Evolutionary conservation across 176 grass and related monocot species (phyloP).

Genomic region (Phoenix dactylifera): DNA sequence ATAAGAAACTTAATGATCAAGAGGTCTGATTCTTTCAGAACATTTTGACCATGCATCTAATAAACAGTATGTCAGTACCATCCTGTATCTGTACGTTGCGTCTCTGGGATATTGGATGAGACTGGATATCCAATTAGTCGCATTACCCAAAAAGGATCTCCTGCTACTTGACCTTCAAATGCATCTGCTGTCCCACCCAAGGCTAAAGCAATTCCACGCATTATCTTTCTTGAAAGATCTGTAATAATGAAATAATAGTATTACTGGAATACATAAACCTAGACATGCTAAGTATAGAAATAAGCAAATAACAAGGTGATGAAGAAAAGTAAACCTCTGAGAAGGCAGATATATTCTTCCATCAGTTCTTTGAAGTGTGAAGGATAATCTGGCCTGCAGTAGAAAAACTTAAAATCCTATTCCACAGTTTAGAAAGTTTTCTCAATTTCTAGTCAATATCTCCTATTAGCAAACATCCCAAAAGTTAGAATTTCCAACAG

Average conservation of each 20-base stretch:
- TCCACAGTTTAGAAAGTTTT: not conserved
- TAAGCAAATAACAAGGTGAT: slow-evolving; percentile 2
- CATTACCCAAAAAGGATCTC: slow-evolving; percentile 73
- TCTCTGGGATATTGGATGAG: slow-evolving; percentile 63
- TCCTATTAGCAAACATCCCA: too few species aligned
- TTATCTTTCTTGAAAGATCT: slow-evolving; percentile 95
- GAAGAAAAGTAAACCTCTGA: slow-evolving; percentile 37
- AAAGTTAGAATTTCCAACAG: too few species aligned
- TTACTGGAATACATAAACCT: too few species aligned
- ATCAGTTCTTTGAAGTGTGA: slow-evolving; percentile 55
- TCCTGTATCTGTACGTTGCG: slow-evolving; percentile 59
- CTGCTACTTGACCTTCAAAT: slow-evolving; percentile 52
- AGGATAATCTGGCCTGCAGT: slow-evolving; percentile 66
- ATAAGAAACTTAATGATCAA: slow-evolving; percentile 2
- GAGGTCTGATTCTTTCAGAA: not conserved
- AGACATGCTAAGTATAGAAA: not conserved
- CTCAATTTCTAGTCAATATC: too few species aligned
- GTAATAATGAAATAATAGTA: not conserved
- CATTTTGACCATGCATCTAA: not conserved
- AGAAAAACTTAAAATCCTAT: not conserved
- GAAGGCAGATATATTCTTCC: slow-evolving; percentile 60
- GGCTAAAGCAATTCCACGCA: slow-evolving; percentile 85
- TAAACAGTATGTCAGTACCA: slow-evolving; percentile 32
- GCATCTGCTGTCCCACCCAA: slow-evolving; percentile 55
- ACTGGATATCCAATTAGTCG: slow-evolving; percentile 87